Conservation (phyloP, 768 basidiomycete genomes). For the Termitomyces sp. region DNA sequence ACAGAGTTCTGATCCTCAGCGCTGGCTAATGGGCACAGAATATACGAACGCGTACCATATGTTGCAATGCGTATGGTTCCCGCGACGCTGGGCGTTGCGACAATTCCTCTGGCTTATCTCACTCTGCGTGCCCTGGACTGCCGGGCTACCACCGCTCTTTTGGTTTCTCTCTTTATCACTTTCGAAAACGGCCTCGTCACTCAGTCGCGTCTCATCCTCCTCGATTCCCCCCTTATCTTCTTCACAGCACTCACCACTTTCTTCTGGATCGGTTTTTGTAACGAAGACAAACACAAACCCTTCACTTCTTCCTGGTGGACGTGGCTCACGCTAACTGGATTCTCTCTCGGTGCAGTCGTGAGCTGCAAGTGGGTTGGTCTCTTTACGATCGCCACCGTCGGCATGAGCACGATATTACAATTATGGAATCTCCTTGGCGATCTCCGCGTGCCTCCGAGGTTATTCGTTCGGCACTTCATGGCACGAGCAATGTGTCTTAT, state of each 20-base stretch:
- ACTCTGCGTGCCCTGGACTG: constrained; percentile 92
- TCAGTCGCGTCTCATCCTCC: constrained; percentile 93
- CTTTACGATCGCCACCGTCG: constrained; percentile 95
- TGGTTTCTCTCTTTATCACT: constrained; percentile 86
- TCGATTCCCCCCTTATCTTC: constrained; percentile 97
- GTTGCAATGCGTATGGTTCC: constrained; percentile 98
- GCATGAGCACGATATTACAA: constrained; percentile 76
- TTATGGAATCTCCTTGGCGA: constrained; percentile 91
- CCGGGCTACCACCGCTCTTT: constrained; percentile 85
- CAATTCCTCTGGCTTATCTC: constrained; percentile 87
- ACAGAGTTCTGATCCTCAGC: background rate
- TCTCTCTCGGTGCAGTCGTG: constrained; percentile 87
- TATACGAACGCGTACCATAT: constrained; percentile 86
- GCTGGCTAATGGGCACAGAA: constrained; percentile 31
- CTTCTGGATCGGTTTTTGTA: constrained; percentile 85
- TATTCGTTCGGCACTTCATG: constrained; percentile 80
- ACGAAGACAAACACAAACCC: constrained; percentile 79
- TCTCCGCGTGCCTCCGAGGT: constrained; percentile 62
- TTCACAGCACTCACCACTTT: constrained; percentile 90
- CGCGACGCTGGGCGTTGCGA: constrained; percentile 80
- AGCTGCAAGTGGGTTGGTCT: constrained; percentile 98
- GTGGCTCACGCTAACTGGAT: constrained; percentile 83
- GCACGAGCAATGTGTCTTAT: constrained; percentile 92
- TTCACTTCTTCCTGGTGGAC: constrained; percentile 91
- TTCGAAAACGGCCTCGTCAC: constrained; percentile 97